Evolutionary conservation across 352 stramenopile genomes (phyloP).

Genomic region (Phytophthora cryptogea): DNA sequence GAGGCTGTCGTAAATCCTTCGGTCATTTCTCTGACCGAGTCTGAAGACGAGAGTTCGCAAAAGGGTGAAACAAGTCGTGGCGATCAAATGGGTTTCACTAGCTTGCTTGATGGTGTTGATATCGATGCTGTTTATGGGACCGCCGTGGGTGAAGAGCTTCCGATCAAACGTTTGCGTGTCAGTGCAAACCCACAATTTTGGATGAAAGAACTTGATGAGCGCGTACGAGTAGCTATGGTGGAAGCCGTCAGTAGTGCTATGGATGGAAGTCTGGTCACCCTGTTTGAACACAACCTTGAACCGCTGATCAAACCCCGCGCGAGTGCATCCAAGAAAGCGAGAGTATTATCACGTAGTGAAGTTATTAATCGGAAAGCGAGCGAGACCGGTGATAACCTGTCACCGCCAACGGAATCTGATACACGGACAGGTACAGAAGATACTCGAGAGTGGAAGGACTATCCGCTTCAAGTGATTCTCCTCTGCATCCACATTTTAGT

Average conservation of each 20-base stretch:
- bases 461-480: slow-evolving; percentile 59
- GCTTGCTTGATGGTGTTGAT: slow-evolving; percentile 28
- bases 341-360: slow-evolving; percentile 2
- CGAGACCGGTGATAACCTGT: slow-evolving; percentile 1
- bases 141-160: slow-evolving; percentile 34
- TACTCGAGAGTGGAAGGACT: slow-evolving; percentile 37
- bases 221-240: slow-evolving; percentile 43
- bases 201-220: slow-evolving; percentile 64
- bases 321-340: slow-evolving; percentile 11
- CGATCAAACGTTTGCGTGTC: slow-evolving; percentile 47
- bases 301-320: slow-evolving; percentile 30
- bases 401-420: slow-evolving; percentile 6
- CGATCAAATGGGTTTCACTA: slow-evolving; percentile 1
- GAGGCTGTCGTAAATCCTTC: slow-evolving; percentile 6
- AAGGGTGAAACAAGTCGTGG: not conserved
- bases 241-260: slow-evolving; percentile 40
- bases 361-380: not conserved
- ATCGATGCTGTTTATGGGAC: slow-evolving; percentile 48
- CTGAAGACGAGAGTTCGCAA: not conserved
- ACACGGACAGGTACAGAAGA: not conserved
- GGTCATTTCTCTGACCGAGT: not conserved
- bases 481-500: slow-evolving; percentile 63
- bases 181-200: slow-evolving; percentile 59
- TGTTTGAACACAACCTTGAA: slow-evolving; percentile 58
- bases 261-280: slow-evolving; percentile 37